phyloP scores from a whole-genome alignment of 192 early-diverging fungal species.

The Fimicolochytrium jonesii region DNA sequence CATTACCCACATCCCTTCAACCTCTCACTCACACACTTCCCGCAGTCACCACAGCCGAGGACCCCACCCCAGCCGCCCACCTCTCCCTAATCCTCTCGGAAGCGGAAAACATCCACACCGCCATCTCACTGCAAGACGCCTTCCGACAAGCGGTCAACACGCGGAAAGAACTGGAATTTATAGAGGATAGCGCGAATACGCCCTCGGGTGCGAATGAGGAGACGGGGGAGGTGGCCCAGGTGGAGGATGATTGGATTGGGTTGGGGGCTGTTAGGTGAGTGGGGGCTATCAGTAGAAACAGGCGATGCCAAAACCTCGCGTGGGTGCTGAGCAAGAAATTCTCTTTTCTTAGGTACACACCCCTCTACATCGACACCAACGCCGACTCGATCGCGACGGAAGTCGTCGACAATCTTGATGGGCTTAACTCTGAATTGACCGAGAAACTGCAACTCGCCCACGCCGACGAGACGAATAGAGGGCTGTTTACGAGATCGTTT shows the following conservation, averaged over 20 bases:
- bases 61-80: neutral
- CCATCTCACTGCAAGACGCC: neutral
- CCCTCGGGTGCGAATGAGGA: no score
- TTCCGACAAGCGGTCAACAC: neutral
- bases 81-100: neutral
- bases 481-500: neutral
- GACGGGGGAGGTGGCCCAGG: neutral
- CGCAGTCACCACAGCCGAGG: neutral
- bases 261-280: constrained; percentile 15
- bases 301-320: neutral
- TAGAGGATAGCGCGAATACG: no score
- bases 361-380: constrained; percentile 15
- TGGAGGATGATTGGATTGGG: constrained; percentile 7
- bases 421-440: constrained; percentile 4
- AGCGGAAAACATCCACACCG: neutral
- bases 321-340: neutral
- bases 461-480: neutral
- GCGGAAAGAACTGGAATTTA: neutral
- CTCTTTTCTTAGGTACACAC: constrained; percentile 13
- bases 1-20: no score
- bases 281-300: neutral
- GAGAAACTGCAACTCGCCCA: neutral
- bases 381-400: constrained; percentile 7
- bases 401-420: constrained; percentile 16
- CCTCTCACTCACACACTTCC: no score